phyloP scores from a whole-genome alignment of 2,329 filamentous ascomycete genomes.

The Colletotrichum gloeosporioides region DNA sequence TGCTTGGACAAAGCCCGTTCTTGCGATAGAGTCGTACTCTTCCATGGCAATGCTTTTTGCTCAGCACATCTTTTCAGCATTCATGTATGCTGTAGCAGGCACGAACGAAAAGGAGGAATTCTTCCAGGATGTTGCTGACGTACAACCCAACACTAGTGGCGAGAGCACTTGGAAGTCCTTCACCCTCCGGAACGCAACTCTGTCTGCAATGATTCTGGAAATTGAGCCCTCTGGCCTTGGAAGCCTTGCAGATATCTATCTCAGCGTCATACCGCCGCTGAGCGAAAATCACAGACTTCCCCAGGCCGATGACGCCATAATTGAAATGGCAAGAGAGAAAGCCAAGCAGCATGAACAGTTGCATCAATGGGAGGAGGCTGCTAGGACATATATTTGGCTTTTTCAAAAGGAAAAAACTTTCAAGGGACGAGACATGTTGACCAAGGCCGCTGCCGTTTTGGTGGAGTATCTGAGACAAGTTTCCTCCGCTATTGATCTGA shows the following conservation, averaged over 20 bases:
- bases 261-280: neutral
- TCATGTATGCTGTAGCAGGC: neutral
- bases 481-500: neutral
- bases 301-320: accelerated
- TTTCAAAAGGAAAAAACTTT: neutral
- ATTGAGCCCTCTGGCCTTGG: neutral
- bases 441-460: neutral
- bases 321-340: neutral
- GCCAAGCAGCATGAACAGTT: neutral
- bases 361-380: neutral
- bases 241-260: neutral
- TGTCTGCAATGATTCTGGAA: neutral
- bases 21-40: neutral
- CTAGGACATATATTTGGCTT: neutral
- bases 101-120: accelerated
- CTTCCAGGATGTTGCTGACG: neutral
- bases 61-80: neutral
- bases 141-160: too few species aligned
- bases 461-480: neutral
- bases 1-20: neutral
- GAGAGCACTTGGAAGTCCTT: neutral
- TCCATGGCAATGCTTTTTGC: neutral
- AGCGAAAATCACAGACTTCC: neutral
- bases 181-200: neutral
- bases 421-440: accelerated